These are phyloP conservation scores for Nepenthes gracilis DNA, from an alignment of 148 eudicot genomes.

Conservation along the genomic window DNA sequence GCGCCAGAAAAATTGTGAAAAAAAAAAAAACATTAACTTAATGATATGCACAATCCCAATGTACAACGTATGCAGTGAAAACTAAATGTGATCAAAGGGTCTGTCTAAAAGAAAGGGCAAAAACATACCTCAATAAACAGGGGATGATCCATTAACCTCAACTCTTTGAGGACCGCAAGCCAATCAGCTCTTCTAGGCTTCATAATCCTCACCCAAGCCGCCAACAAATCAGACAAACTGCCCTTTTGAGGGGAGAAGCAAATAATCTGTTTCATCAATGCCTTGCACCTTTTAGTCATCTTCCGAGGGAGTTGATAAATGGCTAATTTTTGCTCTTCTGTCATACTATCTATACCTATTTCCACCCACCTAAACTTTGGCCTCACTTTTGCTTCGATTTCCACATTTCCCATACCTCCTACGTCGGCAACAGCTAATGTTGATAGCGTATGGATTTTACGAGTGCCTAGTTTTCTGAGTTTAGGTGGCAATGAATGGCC, in stretches of 20 bases:
- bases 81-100: neutral
- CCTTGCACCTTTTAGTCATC: conserved; percentile 69
- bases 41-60: neutral
- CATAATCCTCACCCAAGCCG: conserved; percentile 64
- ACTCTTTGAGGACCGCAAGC: conserved; percentile 76
- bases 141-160: conserved; percentile 58
- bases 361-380: conserved; percentile 47
- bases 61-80: neutral
- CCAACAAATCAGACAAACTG: conserved; percentile 35
- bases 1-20: too few relatives aligned
- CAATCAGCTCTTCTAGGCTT: conserved; percentile 80
- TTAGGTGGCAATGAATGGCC: conserved; percentile 2
- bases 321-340: conserved; percentile 42
- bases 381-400: conserved; percentile 13
- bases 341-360: conserved; percentile 20
- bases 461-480: conserved; percentile 5
- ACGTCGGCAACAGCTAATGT: neutral
- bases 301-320: conserved; percentile 46
- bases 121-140: conserved; percentile 44
- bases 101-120: neutral
- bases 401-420: neutral
- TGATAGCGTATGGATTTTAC: conserved; percentile 4
- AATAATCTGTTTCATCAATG: conserved; percentile 70
- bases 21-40: too few relatives aligned
- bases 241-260: conserved; percentile 45